phyloP scores from a whole-genome alignment of 208 protist species.

The Borovskyia barvae region DNA sequence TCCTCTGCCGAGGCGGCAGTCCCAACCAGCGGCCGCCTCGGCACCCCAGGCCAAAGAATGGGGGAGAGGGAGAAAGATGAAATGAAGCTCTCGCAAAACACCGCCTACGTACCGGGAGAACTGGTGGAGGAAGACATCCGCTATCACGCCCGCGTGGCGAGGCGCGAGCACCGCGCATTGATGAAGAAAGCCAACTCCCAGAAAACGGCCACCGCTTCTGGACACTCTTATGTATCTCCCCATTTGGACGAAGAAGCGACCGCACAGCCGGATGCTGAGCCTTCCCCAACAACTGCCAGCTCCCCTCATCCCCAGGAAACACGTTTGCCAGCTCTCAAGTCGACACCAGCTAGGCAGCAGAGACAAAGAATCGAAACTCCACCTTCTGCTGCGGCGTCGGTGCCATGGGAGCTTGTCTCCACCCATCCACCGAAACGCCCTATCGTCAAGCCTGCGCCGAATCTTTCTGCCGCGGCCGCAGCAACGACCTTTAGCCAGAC shows the following conservation, averaged over 20 bases:
- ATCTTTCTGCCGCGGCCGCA: background rate
- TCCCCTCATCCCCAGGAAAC: background rate
- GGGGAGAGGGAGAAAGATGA: too few relatives aligned
- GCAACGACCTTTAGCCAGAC: background rate
- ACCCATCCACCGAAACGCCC: conserved; percentile 6
- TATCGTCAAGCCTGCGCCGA: background rate
- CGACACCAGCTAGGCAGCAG: background rate
- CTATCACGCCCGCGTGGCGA: conserved; percentile 15
- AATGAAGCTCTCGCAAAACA: too few relatives aligned
- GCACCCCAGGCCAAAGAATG: background rate
- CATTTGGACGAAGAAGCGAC: too few relatives aligned
- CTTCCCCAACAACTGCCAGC: too few relatives aligned
- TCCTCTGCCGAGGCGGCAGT: too few relatives aligned
- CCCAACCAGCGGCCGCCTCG: background rate
- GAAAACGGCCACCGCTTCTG: background rate
- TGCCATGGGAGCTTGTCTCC: conserved; percentile 10
- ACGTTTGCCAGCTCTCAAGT: background rate
- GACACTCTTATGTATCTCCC: too few relatives aligned
- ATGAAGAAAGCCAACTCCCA: background rate
- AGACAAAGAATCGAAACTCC: background rate
- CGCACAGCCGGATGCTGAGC: too few relatives aligned
- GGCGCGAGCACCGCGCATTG: background rate
- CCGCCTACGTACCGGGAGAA: conserved; percentile 5
- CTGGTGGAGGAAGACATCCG: conserved; percentile 61
- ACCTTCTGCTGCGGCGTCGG: background rate